Evolutionary conservation across 2,329 filamentous ascomycete genomes (phyloP).

Genomic region (Microdochium bolleyi): DNA sequence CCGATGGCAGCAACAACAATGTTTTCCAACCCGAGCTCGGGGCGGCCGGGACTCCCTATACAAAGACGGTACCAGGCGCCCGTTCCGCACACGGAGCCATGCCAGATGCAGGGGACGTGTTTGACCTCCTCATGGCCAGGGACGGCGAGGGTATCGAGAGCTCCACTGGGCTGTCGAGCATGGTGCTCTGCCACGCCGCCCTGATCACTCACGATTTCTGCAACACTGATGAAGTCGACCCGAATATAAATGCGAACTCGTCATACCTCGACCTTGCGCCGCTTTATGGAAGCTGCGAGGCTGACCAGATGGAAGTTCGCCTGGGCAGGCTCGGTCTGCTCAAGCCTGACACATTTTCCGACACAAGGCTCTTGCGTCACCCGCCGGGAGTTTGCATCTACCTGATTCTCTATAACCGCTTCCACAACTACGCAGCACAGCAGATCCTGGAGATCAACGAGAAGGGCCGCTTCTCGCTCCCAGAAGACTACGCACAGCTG

Average conservation of each 20-base stretch:
- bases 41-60: slow-evolving; percentile 58
- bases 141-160: slow-evolving; percentile 44
- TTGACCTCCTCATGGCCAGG: slow-evolving; percentile 60
- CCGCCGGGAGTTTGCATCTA: slow-evolving; percentile 62
- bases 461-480: slow-evolving; percentile 49
- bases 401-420: slow-evolving; percentile 60
- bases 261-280: slow-evolving; percentile 70
- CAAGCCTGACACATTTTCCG: slow-evolving; percentile 63
- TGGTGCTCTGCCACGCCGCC: slow-evolving; percentile 67
- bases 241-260: slow-evolving; percentile 57
- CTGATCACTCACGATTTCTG: slow-evolving; percentile 56
- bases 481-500: slow-evolving; percentile 12
- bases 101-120: slow-evolving; percentile 58
- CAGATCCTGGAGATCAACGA: slow-evolving; percentile 61
- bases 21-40: slow-evolving; percentile 56
- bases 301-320: slow-evolving; percentile 55
- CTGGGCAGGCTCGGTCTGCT: slow-evolving; percentile 59
- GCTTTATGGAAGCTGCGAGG: slow-evolving; percentile 60
- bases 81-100: slow-evolving; percentile 49
- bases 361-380: slow-evolving; percentile 56
- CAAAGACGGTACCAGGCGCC: slow-evolving; percentile 53
- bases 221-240: slow-evolving; percentile 55
- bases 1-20: slow-evolving; percentile 42
- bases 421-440: slow-evolving; percentile 62
- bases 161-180: slow-evolving; percentile 64